A percentile compares a stretch with the other conserved stretches of the same genome.
Conservation (phyloP, 306 rosid species). For the Trifolium fragiferum region DNA sequence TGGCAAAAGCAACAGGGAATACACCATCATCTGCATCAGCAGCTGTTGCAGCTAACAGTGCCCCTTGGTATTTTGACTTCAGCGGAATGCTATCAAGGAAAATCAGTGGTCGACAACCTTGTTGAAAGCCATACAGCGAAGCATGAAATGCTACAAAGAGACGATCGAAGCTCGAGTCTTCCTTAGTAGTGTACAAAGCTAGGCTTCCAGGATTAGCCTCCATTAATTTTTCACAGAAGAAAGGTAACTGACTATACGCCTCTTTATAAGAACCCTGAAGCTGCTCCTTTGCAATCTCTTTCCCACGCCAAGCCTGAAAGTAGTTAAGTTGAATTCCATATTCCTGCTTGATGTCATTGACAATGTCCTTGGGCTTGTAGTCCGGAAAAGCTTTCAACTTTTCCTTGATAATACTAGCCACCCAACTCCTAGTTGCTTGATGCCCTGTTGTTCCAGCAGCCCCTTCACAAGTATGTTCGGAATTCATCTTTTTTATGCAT, state of each 20-base stretch:
- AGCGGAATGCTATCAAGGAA: constrained; percentile 83
- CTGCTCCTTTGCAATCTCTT: constrained; percentile 99
- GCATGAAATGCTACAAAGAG: constrained; percentile 93
- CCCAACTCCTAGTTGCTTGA: constrained; percentile 99
- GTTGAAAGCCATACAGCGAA: constrained; percentile 86
- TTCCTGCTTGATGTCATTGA: constrained; percentile 90
- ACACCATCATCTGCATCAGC: constrained; percentile 88
- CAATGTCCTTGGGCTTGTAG: constrained; percentile 98
- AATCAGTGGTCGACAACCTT: constrained; percentile 93
- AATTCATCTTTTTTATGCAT: constrained; percentile 94
- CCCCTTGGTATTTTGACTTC: constrained; percentile 95
- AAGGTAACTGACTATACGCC: constrained; percentile 86
- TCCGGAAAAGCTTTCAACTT: constrained; percentile 80
- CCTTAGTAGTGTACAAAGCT: constrained; percentile 85
- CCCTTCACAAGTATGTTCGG: constrained; percentile 86
- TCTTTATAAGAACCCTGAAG: constrained; percentile 98
- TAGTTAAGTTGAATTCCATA: constrained; percentile 95
- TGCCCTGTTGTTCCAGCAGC: constrained; percentile 89
- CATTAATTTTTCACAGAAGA: constrained; percentile 85
- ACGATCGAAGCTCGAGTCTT: constrained; percentile 91
- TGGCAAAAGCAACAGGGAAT: constrained; percentile 92
- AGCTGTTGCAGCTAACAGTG: constrained; percentile 86
- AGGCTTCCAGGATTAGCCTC: constrained; percentile 93
- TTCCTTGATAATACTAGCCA: constrained; percentile 95
- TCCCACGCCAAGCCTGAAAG: constrained; percentile 99